Base-by-base conservation (phyloP, 2,329 filamentous ascomycete species). In the Lachnellula hyalina region DNA sequence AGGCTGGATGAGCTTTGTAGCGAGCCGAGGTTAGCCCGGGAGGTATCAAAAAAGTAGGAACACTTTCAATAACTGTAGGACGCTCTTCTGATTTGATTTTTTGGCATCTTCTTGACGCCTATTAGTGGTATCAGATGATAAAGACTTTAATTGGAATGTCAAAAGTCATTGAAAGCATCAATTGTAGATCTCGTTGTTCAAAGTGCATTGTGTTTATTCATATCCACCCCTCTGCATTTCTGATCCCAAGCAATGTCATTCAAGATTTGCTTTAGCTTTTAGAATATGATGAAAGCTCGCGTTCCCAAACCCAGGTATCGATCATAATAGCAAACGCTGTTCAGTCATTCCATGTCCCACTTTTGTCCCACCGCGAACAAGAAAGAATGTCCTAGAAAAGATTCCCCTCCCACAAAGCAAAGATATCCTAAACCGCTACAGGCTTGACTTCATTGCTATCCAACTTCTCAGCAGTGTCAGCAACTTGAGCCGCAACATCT, bases 391-490 rank as follows among this genome's bases (percentile, higher is more conserved):
- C 7, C 28, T 7, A 9, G 28, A 28, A 28, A 28, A 28, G 7
- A 28, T 21, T 21, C 5, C 38, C 47, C 17, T 19, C 34, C 4
- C 19, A n/a, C 21, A 8, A 15, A 4, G 15, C 6, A n/a, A 35
- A 21, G 14, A n/a, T 34, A 36, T 38, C 9, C 55, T 45, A 61
- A 48, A 51, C 49, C 36, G 34, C 54, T 35, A 42, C 52, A 44
- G 55, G 40, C 54, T 63, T 62, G 5, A 35, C 56, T 45, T 65
- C 63, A 14, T 61, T 63, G 49, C 56, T 58, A 50, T 68, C 67
- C 28, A 66, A 42, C 57, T 68, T 66, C 52, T 67, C 73, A 2
- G 75, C 75, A 5, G 71, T 73, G 59, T 77, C 74, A 49, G 75
- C 76, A 45, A 76, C 74, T 56, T 77, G 72, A 49, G 68, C 70